Percentiles rank a stretch among this genome's conserved stretches.
phyloP scores from a whole-genome alignment of 352 stramenopile genomes.

The Pythium rishiriense region DNA sequence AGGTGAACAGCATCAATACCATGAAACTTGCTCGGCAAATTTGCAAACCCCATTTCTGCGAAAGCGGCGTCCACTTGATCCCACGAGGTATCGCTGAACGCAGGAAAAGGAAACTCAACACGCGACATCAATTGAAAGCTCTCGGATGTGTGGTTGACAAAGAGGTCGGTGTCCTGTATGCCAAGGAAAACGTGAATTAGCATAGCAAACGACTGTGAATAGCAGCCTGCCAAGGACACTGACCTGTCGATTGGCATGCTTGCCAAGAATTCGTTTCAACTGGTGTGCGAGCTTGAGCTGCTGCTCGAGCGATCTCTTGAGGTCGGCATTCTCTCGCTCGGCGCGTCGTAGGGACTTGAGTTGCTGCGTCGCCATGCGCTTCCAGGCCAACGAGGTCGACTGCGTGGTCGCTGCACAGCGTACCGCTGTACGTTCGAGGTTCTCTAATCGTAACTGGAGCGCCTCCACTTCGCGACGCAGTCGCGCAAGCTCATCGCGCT shows the following conservation, averaged over 20 bases:
- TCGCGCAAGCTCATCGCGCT: neutral
- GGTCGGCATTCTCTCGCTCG: neutral
- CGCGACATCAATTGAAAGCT: neutral
- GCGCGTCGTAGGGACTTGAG: neutral
- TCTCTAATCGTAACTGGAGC: neutral
- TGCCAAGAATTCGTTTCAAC: neutral
- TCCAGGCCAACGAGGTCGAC: neutral
- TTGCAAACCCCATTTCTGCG: neutral
- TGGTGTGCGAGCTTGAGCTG: neutral
- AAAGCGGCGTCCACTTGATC: neutral
- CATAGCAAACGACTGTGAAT: neutral
- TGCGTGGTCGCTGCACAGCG: neutral
- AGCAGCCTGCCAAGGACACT: neutral
- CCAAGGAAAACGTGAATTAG: neutral
- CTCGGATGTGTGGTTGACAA: neutral
- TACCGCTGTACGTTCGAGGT: neutral
- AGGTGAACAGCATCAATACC: too few relatives aligned
- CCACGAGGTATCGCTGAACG: neutral
- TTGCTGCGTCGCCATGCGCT: slow-evolving; percentile 4
- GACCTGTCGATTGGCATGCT: neutral
- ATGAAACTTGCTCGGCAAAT: too few relatives aligned
- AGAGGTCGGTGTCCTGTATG: neutral
- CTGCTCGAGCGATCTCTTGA: neutral
- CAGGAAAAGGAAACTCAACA: neutral
- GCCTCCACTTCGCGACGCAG: neutral